Conservation (phyloP, 176 grass and related monocot species). For the Oryza rufipogon region DNA sequence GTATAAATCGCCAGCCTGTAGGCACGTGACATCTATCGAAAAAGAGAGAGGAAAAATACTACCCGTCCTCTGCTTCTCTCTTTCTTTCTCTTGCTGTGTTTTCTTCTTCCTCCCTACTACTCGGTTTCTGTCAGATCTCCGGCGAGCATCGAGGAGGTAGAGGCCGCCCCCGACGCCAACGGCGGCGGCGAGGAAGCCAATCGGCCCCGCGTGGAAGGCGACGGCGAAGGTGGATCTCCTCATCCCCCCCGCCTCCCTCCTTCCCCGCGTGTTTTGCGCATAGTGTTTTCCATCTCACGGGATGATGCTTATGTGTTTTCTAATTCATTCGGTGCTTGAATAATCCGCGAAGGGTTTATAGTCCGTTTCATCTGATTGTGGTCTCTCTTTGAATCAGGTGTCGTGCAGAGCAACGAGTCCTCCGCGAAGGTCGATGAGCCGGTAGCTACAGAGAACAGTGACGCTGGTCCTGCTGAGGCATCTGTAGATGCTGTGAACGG, state of each 20-base stretch:
- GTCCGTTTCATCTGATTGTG: neutral
- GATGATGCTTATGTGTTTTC: neutral
- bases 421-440: conserved; percentile 24
- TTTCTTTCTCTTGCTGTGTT: too few species aligned
- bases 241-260: neutral
- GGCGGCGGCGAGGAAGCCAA: conserved; percentile 49
- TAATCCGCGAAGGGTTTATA: neutral
- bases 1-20: too few species aligned
- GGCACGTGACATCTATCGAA: too few species aligned
- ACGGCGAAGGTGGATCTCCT: conserved; percentile 42
- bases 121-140: too few species aligned
- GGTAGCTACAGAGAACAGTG: neutral
- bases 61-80: too few species aligned
- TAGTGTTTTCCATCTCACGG: neutral
- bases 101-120: too few species aligned
- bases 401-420: conserved; percentile 5
- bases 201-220: conserved; percentile 50
- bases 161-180: conserved; percentile 31
- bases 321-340: neutral
- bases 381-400: conserved; percentile 27
- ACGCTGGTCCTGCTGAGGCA: neutral
- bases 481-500: conserved; percentile 38
- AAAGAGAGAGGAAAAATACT: too few species aligned
- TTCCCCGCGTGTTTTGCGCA: neutral
- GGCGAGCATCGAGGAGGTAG: conserved; percentile 47